A percentile compares a stretch with the other conserved stretches of the same genome.
Evolutionary conservation across 1,139 yeast genomes (phyloP).

Genomic region (Nakaseomyces glabratus): DNA sequence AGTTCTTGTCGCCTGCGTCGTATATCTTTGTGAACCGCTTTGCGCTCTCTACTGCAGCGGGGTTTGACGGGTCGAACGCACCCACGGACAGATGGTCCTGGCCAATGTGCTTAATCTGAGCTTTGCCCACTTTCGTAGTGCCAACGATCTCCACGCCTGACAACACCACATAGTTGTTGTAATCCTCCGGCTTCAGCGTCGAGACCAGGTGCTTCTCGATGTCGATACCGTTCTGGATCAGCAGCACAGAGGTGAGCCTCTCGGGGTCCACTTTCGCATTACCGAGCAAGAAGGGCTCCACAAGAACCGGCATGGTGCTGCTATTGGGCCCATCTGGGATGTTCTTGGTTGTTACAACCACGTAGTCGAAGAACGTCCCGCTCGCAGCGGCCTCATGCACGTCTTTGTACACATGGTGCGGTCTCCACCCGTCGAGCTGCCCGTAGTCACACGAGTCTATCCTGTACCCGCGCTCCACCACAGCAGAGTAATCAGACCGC

Average conservation of each 20-base stretch:
- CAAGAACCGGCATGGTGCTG: conserved; percentile 38
- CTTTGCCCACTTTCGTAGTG: conserved; percentile 31
- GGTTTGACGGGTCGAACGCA: conserved; percentile 33
- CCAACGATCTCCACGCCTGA: conserved; percentile 48
- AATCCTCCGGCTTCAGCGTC: conserved; percentile 22
- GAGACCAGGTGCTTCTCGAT: conserved; percentile 42
- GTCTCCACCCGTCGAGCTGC: conserved; percentile 39
- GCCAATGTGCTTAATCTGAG: conserved; percentile 26
- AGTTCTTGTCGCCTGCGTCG: conserved; percentile 30
- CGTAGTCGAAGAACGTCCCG: conserved; percentile 41
- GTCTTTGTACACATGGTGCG: conserved; percentile 36
- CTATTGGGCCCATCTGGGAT: conserved; percentile 43
- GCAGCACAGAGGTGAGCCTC: conserved; percentile 36
- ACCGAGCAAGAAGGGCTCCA: conserved; percentile 38
- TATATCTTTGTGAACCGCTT: conserved; percentile 37
- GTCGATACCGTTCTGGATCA: conserved; percentile 53
- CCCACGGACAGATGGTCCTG: conserved; percentile 37
- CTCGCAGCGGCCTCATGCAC: conserved; percentile 35
- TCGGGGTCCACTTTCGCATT: conserved; percentile 13
- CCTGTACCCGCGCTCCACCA: conserved; percentile 37
- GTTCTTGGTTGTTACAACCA: conserved; percentile 50
- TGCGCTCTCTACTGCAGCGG: conserved; percentile 22
- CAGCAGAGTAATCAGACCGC: conserved; percentile 45
- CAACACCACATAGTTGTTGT: conserved; percentile 36
- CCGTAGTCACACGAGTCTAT: conserved; percentile 47